A percentile compares a stretch with the other conserved stretches of the same genome.
These are phyloP conservation scores for Trebouxia sp. DNA, from an alignment of 139 green algal species.

Conservation along the genomic window DNA sequence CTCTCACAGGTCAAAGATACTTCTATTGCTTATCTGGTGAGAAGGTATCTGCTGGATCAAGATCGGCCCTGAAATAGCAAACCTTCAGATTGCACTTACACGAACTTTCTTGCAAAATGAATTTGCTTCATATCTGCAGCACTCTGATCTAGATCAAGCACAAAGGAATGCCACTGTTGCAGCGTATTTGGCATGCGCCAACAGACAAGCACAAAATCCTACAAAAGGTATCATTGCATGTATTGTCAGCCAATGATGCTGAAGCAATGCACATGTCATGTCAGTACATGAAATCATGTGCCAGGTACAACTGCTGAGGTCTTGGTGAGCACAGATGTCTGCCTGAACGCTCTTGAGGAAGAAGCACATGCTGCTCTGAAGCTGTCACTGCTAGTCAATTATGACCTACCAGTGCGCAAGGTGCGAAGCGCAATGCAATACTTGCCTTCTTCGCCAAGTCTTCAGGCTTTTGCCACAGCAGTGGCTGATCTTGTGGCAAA, in stretches of 20 bases:
- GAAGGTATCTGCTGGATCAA: too few species aligned
- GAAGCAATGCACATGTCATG: too few species aligned
- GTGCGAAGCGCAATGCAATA: too few species aligned
- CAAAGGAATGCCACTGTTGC: neutral
- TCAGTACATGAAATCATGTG: too few species aligned
- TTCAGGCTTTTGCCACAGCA: too few species aligned
- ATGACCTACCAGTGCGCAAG: neutral
- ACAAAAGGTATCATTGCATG: too few species aligned
- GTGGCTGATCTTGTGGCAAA: too few species aligned
- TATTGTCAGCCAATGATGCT: too few species aligned
- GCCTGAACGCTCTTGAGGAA: neutral
- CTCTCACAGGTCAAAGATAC: neutral
- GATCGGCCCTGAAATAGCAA: too few species aligned
- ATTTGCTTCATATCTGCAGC: too few species aligned
- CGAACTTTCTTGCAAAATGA: neutral
- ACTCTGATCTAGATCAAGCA: neutral
- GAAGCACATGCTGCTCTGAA: neutral
- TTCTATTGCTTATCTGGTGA: slow-evolving; percentile 7
- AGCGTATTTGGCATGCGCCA: neutral
- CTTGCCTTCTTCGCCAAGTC: too few species aligned
- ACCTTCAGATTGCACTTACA: too few species aligned
- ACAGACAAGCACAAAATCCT: neutral
- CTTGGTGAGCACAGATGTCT: neutral
- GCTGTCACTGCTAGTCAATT: neutral
- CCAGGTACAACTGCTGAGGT: neutral